A percentile compares a stretch with the other conserved stretches of the same genome.
Conservation (phyloP, 768 basidiomycete species). For the Pisolithus sp. region DNA sequence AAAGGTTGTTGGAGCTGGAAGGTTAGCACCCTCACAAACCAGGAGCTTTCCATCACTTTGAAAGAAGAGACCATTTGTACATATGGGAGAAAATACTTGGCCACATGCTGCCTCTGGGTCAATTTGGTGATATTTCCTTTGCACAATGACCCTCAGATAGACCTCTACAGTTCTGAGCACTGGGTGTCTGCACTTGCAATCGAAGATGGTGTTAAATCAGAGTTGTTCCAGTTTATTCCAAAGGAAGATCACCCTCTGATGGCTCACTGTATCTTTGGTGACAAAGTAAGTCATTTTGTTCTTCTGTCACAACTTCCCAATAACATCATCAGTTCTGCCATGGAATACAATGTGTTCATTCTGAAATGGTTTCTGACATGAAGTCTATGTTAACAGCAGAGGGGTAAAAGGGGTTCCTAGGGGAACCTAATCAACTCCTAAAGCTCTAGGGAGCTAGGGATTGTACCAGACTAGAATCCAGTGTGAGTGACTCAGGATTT, state of each 20-base stretch:
- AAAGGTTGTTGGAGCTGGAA: neutral
- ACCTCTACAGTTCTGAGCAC: neutral
- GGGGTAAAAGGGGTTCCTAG: too few species aligned
- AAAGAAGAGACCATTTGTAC: neutral
- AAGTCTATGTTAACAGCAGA: too few species aligned
- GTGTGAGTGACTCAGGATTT: too few species aligned
- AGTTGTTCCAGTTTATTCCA: slow-evolving; percentile 5
- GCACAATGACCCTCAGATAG: neutral
- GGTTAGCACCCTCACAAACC: neutral
- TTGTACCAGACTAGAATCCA: too few species aligned
- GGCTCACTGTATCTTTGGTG: neutral
- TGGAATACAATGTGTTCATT: too few species aligned
- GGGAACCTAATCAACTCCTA: too few species aligned
- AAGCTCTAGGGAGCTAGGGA: too few species aligned
- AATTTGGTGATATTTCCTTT: neutral
- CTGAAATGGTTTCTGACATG: too few species aligned
- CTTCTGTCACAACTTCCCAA: too few species aligned
- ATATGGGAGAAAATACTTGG: neutral
- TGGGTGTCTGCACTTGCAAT: slow-evolving; percentile 4
- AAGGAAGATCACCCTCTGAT: neutral
- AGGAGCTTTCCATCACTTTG: neutral
- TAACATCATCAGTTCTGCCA: too few species aligned
- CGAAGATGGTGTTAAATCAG: slow-evolving; percentile 2
- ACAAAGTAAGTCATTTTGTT: neutral
- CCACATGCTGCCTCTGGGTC: slow-evolving; percentile 3